These are phyloP conservation scores for Clonostachys solani DNA, from an alignment of 2,329 filamentous ascomycete genomes.

Conservation along the genomic window DNA sequence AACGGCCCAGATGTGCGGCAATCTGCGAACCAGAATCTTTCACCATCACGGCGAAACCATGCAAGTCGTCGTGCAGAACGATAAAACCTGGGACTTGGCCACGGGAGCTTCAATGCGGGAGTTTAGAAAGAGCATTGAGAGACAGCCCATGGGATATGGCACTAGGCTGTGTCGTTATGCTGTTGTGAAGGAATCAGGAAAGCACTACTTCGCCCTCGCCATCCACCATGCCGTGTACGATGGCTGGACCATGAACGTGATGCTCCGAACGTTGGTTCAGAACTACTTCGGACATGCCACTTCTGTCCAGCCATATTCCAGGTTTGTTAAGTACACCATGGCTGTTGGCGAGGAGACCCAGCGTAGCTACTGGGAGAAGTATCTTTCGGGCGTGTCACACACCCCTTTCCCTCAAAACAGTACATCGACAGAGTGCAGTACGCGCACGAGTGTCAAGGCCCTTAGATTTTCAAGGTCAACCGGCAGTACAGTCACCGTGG, in stretches of 20 bases:
- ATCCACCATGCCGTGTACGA: conserved; percentile 19
- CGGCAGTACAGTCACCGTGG: conserved; percentile 4
- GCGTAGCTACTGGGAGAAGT: not conserved
- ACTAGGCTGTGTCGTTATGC: conserved; percentile 1
- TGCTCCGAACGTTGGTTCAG: not conserved
- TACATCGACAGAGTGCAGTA: not conserved
- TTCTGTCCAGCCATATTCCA: conserved; percentile 1
- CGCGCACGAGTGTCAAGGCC: not conserved
- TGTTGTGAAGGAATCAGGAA: conserved; percentile 1
- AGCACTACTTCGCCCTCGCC: conserved; percentile 11
- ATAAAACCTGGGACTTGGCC: conserved; percentile 1
- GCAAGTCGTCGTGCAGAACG: conserved; percentile 7
- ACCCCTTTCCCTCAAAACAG: not conserved
- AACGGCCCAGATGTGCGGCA: conserved; percentile 5
- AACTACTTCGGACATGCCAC: not conserved
- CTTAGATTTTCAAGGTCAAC: not conserved
- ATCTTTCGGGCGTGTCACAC: not conserved
- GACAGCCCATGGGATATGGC: conserved; percentile 2
- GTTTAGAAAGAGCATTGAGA: not conserved
- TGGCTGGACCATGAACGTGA: conserved; percentile 11
- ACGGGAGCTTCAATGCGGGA: not conserved
- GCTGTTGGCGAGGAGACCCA: not conserved
- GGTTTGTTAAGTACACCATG: conserved; percentile 5
- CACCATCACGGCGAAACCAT: conserved; percentile 3
- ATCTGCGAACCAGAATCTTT: conserved; percentile 11